These are phyloP conservation scores for Biscutella laevigata DNA, from an alignment of 441 rosid species.

Conservation along the genomic window DNA sequence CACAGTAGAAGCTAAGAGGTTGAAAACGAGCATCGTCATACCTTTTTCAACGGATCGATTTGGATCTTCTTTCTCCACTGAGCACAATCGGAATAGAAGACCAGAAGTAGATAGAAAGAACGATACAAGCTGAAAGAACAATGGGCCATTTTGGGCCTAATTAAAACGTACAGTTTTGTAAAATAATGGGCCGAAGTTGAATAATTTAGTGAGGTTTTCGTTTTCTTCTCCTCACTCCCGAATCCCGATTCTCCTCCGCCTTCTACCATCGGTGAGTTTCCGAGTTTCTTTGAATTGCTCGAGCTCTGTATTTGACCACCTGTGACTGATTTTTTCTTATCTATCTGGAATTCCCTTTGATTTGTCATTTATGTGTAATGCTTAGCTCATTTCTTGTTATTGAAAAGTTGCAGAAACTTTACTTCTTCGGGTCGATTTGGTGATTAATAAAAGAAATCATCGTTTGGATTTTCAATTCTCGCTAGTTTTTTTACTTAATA, in stretches of 20 bases:
- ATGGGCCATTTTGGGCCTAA: constrained; percentile 14
- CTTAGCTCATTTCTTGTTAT: too few relatives aligned
- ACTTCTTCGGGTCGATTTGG: too few relatives aligned
- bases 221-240: neutral
- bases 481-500: neutral
- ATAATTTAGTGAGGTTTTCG: neutral
- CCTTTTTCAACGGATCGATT: constrained; percentile 24
- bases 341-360: too few relatives aligned
- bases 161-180: neutral
- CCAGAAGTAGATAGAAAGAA: neutral
- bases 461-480: too few relatives aligned
- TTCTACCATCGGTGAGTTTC: neutral
- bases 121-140: constrained; percentile 7
- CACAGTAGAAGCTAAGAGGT: neutral
- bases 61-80: constrained; percentile 20
- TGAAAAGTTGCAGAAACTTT: too few relatives aligned
- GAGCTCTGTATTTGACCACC: neutral
- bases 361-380: too few relatives aligned
- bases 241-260: neutral
- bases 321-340: neutral
- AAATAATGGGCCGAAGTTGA: neutral
- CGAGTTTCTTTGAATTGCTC: neutral
- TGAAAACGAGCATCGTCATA: constrained; percentile 6
- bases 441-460: too few relatives aligned
- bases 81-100: neutral